Conservation (phyloP, 192 early-diverging fungal genomes). For the Lobulomyces angularis region DNA sequence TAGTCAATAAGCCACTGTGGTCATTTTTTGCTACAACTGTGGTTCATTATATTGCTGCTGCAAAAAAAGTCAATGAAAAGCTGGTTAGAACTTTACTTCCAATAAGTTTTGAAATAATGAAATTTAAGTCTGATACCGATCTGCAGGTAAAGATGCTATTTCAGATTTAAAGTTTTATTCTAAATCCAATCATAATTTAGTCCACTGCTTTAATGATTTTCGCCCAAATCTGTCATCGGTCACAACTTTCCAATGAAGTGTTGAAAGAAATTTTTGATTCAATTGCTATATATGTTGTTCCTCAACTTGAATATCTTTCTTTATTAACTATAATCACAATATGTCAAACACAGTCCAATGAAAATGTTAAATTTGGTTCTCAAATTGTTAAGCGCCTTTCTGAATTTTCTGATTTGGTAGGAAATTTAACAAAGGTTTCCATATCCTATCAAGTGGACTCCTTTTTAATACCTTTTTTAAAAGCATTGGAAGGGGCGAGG, state of each 20-base stretch:
- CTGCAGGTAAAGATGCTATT: conserved; percentile 16
- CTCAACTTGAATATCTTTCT: conserved; percentile 4
- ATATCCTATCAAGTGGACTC: background rate
- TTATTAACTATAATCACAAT: conserved; percentile 37
- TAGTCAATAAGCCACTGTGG: conserved; percentile 38
- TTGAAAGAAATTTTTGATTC: conserved; percentile 26
- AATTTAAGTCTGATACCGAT: conserved; percentile 10
- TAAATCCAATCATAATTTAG: conserved; percentile 1
- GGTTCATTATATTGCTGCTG: conserved; percentile 37
- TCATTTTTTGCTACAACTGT: conserved; percentile 57
- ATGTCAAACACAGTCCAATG: conserved; percentile 35
- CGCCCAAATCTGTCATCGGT: conserved; percentile 43
- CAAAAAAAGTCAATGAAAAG: conserved; percentile 37
- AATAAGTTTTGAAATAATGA: conserved; percentile 30
- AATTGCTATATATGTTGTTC: conserved; percentile 17
- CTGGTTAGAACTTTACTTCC: conserved; percentile 45
- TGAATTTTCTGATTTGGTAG: too few species aligned
- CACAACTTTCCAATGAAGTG: conserved; percentile 28
- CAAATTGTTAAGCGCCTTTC: background rate
- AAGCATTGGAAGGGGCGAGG: too few species aligned
- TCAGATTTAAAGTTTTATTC: background rate
- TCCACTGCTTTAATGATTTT: conserved; percentile 49
- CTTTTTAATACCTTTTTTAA: background rate
- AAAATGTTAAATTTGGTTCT: background rate
- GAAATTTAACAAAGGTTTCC: background rate